These are phyloP conservation scores for Herpomyces periplanetae DNA, from an alignment of 2,329 filamentous ascomycete genomes.

Conservation along the genomic window DNA sequence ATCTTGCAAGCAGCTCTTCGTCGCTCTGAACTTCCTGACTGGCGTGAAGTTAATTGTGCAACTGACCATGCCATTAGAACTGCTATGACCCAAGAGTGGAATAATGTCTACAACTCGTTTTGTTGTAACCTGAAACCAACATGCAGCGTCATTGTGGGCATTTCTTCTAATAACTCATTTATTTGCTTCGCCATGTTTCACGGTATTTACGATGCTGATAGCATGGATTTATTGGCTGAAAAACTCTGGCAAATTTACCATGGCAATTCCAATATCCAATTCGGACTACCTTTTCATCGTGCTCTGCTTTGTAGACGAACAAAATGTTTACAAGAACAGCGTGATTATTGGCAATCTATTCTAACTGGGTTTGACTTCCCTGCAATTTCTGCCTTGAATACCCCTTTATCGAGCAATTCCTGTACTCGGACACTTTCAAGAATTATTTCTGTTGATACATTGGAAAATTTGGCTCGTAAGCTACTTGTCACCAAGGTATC, in stretches of 20 bases:
- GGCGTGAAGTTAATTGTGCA: conserved; percentile 8
- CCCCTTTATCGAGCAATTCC: too few relatives aligned
- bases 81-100: conserved; percentile 8
- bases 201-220: conserved; percentile 48
- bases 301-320: conserved; percentile 29
- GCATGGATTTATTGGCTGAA: conserved; percentile 24
- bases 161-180: conserved; percentile 5
- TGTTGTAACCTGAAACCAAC: conserved; percentile 12
- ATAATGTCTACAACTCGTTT: conserved; percentile 16
- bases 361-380: conserved; percentile 8
- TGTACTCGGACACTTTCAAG: conserved; percentile 5
- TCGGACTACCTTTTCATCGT: conserved; percentile 19
- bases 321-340: conserved; percentile 10
- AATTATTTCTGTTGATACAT: conserved; percentile 7
- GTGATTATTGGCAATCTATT: conserved; percentile 24
- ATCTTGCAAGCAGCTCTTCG: conserved; percentile 29
- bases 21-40: conserved; percentile 8
- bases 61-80: conserved; percentile 6
- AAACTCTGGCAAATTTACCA: conserved; percentile 15
- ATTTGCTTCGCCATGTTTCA: conserved; percentile 39
- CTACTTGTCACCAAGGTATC: conserved; percentile 41
- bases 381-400: conserved; percentile 6
- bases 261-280: conserved; percentile 4
- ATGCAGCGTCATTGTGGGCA: conserved; percentile 12
- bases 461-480: conserved; percentile 15